Conservation (phyloP, 441 rosid species). For the Viola pubescens region DNA sequence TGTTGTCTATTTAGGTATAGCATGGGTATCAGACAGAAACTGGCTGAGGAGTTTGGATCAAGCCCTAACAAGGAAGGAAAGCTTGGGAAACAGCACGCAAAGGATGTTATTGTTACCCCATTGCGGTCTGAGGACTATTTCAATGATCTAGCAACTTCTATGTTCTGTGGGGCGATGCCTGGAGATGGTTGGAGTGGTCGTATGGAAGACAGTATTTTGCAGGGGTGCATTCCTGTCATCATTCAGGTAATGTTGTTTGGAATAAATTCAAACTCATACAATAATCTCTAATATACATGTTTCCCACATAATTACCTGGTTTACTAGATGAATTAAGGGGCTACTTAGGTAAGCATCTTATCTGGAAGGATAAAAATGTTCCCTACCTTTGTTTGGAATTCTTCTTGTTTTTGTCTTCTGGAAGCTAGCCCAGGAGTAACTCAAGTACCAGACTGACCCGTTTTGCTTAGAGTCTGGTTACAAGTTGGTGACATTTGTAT, state of each 20-base stretch:
- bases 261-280: not conserved
- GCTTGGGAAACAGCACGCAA: conserved; percentile 78
- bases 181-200: conserved; percentile 99
- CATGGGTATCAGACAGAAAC: conserved; percentile 92
- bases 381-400: no score
- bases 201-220: conserved; percentile 96
- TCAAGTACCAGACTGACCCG: no score
- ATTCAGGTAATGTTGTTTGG: conserved; percentile 60
- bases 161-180: conserved; percentile 88
- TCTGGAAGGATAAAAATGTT: no score
- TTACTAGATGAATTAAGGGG: no score
- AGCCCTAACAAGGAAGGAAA: conserved; percentile 84
- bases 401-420: no score
- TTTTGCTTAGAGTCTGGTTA: no score
- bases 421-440: no score
- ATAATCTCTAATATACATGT: no score
- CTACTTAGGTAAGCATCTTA: not conserved
- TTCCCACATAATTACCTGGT: no score
- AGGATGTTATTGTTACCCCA: conserved; percentile 68
- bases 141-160: conserved; percentile 62
- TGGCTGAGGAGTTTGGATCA: conserved; percentile 90
- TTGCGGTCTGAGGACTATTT: conserved; percentile 59
- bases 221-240: conserved; percentile 92
- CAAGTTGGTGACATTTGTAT: no score
- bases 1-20: conserved; percentile 60